These are phyloP conservation scores for Aspergillus caelatus DNA, from an alignment of 2,329 filamentous ascomycete species.

Conservation along the genomic window DNA sequence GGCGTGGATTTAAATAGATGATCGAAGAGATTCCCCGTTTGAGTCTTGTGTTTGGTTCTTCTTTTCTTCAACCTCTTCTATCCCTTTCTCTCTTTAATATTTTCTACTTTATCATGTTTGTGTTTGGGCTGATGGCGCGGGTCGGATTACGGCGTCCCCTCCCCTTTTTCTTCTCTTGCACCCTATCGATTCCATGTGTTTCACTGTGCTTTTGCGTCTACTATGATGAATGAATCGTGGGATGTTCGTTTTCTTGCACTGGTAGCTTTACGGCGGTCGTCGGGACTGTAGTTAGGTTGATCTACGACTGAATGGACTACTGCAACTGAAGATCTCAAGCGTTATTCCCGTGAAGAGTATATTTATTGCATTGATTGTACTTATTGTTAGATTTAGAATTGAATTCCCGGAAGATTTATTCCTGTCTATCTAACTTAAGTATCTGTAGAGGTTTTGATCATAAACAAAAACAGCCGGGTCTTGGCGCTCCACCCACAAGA, in stretches of 20 bases:
- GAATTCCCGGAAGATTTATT: neutral
- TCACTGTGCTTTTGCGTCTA: neutral
- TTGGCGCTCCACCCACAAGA: conserved; percentile 3
- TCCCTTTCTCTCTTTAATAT: conserved; percentile 19
- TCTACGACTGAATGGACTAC: neutral
- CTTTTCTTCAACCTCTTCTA: conserved; percentile 6
- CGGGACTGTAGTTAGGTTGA: neutral
- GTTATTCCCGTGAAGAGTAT: neutral
- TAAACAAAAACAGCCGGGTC: neutral
- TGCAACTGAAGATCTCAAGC: neutral
- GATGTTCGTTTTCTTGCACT: neutral
- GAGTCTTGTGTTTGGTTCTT: conserved; percentile 8
- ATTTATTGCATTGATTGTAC: neutral
- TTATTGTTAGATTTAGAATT: too few relatives aligned
- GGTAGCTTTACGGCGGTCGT: neutral
- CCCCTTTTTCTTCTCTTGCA: conserved; percentile 4
- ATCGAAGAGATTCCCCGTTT: neutral
- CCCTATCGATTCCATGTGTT: neutral
- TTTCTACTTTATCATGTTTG: conserved; percentile 12
- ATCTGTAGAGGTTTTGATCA: neutral
- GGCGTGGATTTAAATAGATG: conserved; percentile 32
- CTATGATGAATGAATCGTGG: conserved; percentile 4
- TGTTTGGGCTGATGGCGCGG: neutral
- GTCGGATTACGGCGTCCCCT: neutral
- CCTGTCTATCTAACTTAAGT: too few relatives aligned